Evolutionary conservation across 1,284 basidiomycete species (phyloP), one percentile per base, ranked within the genome.

Genomic region (Trichosporon sp.): DNA sequence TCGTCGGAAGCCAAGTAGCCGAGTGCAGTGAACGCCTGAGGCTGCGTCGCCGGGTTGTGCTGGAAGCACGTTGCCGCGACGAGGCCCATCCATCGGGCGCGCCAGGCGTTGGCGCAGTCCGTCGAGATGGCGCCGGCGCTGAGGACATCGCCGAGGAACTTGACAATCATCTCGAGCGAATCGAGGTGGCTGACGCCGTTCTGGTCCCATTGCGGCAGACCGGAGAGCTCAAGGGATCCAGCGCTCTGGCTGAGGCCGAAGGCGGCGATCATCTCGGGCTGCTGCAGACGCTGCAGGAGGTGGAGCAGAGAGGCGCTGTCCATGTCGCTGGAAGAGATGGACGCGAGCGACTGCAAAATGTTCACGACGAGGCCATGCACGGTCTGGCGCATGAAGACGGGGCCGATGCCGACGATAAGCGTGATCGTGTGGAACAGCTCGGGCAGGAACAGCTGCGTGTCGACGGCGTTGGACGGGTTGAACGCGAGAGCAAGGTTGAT

Each of bases 61-160:
- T 97, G 95, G 87, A 98, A 97, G 21, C 94, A 94, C 0, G 91
- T 94, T 1, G 93, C 90, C 0, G 93, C 92, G n/a, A 95, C 90
- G 68, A 98, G 84, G 69, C 93, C 91, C 90, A 95, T 94, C 92
- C 95, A 94, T 51, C 95, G 88, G 32, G 94, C 93, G 71, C 92
- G 89, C 95, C 96, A 98, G 14, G 92, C 89, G 79, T 98, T 98
- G 54, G 93, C 86, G 10, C 94, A 86, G 68, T 93, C 95, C 94
- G 72, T 56, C n/a, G 63, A 68, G 32, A 61, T 64, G 0, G 92
- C 87, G 4, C 90, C 88, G 6, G 89, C 86, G 59, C 89, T 87
- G 75, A 95, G 84, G 8, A 92, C 87, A 40, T 88, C 86, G 43
- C 90, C 84, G 19, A 96, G 86, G 65, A 93, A 86, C 54, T 86